Base-by-base conservation (phyloP, 2,329 filamentous ascomycete genomes). In the Celoporthe dispersa region DNA sequence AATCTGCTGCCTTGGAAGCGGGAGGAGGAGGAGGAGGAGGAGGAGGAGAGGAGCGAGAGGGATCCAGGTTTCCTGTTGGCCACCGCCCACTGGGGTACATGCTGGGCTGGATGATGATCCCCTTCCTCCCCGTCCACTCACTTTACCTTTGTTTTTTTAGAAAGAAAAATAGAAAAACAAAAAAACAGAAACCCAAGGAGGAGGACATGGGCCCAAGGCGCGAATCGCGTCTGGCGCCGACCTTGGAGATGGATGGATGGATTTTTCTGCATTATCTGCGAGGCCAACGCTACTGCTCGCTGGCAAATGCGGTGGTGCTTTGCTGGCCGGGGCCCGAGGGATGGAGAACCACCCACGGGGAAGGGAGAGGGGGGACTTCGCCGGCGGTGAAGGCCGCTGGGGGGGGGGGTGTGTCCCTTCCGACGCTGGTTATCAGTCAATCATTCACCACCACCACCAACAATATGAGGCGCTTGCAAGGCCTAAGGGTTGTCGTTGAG, bases 201-300 rank as follows among this genome's bases (percentile, higher is more conserved):
- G 41, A 44, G 22, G 51, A 57, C 53, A 57, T 57, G 53, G 53
- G 28, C 33, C 19, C 57, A 22, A 22, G 44, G 57, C 57, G 57
- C 33, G 19, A 35, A 37, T 60, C 57, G 57, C 57, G 57, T 60
- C 57, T 37, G 57, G 53, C 28, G 28, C 28, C 25, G 53, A 31
- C 16, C 16, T n/a, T n/a, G 9, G 31, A 19, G 53, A 33, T 31
- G 57, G 19, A 48, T n/a, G 44, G 2, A n/a, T 48, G 44, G 37
- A 11, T 6, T 2, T 39, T 5, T 39, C 2, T 60, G 31, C 57
- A 60, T n/a, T 48, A 48, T 14, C 57, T 60, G 57, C 33, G 31
- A 60, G 57, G 57, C 57, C 22, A n/a, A 60, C 22, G 53, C 53
- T 57, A 16, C 25, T 33, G 57, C 57, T 60, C 16, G 57, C 57